A percentile compares a stretch with the other conserved stretches of the same genome.
These are phyloP conservation scores for Aspergillus bertholletiae DNA, from an alignment of 495 filamentous ascomycete genomes.

Conservation along the genomic window DNA sequence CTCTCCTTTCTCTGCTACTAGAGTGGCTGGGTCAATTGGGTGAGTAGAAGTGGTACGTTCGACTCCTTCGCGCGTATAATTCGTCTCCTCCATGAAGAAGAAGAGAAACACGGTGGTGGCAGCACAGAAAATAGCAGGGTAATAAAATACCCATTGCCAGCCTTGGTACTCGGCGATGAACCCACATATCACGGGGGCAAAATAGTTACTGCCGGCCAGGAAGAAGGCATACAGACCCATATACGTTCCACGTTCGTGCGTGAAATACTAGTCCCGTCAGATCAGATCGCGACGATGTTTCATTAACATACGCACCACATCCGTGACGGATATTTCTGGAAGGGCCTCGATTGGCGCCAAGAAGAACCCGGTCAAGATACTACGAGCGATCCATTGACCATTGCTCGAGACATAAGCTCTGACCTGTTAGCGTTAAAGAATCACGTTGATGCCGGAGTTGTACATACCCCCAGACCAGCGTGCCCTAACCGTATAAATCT, in stretches of 20 bases:
- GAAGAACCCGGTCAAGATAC: conserved; percentile 61
- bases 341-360: conserved; percentile 62
- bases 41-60: conserved; percentile 9
- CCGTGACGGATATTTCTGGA: conserved; percentile 58
- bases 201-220: conserved; percentile 60
- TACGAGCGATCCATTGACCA: conserved; percentile 62
- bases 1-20: conserved; percentile 13
- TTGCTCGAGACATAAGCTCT: conserved; percentile 44
- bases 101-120: conserved; percentile 56
- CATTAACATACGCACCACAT: conserved; percentile 40
- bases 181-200: conserved; percentile 62
- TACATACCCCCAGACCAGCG: conserved; percentile 41
- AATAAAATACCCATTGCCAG: conserved; percentile 63
- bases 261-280: conserved; percentile 49
- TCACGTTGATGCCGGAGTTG: background rate
- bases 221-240: conserved; percentile 63
- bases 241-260: conserved; percentile 61
- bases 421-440: background rate
- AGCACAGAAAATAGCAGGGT: conserved; percentile 59
- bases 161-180: conserved; percentile 65
- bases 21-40: conserved; percentile 3
- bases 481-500: conserved; percentile 18
- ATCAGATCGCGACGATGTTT: background rate
- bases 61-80: conserved; percentile 44
- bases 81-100: conserved; percentile 70